Percentiles rank a stretch among this genome's conserved stretches.
Conservation (phyloP, 805 yeast genomes). For the Yarrowia sp. region DNA sequence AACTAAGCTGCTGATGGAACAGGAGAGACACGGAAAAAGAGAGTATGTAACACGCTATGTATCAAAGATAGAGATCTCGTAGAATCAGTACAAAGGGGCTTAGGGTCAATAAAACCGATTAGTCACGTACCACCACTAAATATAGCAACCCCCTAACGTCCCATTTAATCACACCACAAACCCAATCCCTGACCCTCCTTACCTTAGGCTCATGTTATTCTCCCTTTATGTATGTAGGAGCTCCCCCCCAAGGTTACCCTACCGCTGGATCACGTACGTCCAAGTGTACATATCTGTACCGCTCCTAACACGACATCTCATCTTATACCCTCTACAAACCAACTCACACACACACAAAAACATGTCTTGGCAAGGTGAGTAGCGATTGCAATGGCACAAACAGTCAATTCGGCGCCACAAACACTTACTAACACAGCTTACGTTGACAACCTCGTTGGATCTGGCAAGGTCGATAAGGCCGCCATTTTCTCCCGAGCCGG, state of each 20-base stretch:
- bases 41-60: too few relatives aligned
- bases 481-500: slow-evolving; percentile 94
- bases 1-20: too few relatives aligned
- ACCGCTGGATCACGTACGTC: slow-evolving; percentile 13
- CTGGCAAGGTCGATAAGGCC: slow-evolving; percentile 88
- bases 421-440: slow-evolving; percentile 54
- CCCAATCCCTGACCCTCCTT: not conserved
- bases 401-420: not conserved
- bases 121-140: too few relatives aligned
- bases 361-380: slow-evolving; percentile 40
- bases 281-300: slow-evolving; percentile 16
- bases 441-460: slow-evolving; percentile 85
- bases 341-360: slow-evolving; percentile 3
- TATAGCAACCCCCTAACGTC: not conserved
- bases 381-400: not conserved
- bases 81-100: too few relatives aligned
- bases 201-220: too few relatives aligned
- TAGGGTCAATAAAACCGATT: too few relatives aligned
- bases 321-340: not conserved
- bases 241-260: slow-evolving; percentile 9
- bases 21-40: not conserved
- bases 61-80: too few relatives aligned
- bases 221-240: not conserved
- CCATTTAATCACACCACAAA: not conserved
- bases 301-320: not conserved